phyloP scores from a whole-genome alignment of 176 grass and related monocot genomes.

The Phoenix dactylifera region DNA sequence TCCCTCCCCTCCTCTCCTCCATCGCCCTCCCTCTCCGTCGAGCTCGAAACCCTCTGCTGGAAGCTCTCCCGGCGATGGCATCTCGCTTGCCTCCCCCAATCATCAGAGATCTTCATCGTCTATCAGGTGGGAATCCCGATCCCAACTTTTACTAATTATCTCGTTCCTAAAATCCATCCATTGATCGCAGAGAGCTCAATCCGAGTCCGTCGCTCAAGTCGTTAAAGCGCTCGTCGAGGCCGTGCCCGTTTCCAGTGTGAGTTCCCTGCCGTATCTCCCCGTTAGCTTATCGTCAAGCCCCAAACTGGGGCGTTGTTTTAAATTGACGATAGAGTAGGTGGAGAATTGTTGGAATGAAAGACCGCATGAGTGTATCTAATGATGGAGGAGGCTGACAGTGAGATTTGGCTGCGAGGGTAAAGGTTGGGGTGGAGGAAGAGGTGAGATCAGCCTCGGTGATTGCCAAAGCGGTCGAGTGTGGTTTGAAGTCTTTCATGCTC shows the following conservation, averaged over 20 bases:
- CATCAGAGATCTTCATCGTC: slow-evolving; percentile 41
- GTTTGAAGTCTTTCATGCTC: slow-evolving; percentile 50
- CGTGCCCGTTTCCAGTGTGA: slow-evolving; percentile 1
- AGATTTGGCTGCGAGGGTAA: neutral
- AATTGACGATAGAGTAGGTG: too few relatives aligned
- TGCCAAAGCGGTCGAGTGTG: slow-evolving; percentile 50
- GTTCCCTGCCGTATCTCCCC: neutral
- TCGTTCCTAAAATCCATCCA: neutral
- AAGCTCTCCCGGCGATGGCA: slow-evolving; percentile 49
- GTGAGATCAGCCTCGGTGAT: slow-evolving; percentile 43
- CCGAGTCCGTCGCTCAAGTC: neutral
- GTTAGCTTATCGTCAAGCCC: neutral
- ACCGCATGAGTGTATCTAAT: neutral
- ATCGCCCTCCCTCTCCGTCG: slow-evolving; percentile 18
- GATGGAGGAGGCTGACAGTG: neutral
- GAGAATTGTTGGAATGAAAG: too few relatives aligned
- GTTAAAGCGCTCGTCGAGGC: neutral
- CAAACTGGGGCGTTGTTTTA: too few relatives aligned
- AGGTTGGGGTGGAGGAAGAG: slow-evolving; percentile 64
- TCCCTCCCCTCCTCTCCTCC: slow-evolving; percentile 30
- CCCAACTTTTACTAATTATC: neutral
- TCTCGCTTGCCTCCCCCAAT: slow-evolving; percentile 50
- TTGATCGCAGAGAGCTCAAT: slow-evolving; percentile 5
- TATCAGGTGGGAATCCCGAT: slow-evolving; percentile 35
- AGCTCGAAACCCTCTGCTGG: slow-evolving; percentile 69